A percentile compares a stretch with the other conserved stretches of the same genome.
phyloP scores from a whole-genome alignment of 2,329 filamentous ascomycete species.

The Sporothrix pallida region DNA sequence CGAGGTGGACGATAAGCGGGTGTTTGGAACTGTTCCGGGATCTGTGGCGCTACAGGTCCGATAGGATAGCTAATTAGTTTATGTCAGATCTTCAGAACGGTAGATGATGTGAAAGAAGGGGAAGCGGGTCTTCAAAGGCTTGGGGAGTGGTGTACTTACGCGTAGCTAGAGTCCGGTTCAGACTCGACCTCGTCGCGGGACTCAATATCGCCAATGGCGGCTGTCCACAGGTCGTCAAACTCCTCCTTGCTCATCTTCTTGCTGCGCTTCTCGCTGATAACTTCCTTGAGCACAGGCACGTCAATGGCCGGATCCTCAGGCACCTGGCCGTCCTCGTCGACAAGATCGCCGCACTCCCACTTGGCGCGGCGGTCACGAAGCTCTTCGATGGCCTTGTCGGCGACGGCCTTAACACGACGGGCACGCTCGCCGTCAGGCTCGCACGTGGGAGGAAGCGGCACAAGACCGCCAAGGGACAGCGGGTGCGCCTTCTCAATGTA shows the following conservation, averaged over 20 bases:
- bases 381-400: constrained; percentile 85
- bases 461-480: constrained; percentile 75
- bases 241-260: constrained; percentile 85
- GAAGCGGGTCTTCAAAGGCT: not conserved
- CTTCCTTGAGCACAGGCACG: constrained; percentile 77
- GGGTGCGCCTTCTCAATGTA: constrained; percentile 87
- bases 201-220: constrained; percentile 74
- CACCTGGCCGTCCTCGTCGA: constrained; percentile 64
- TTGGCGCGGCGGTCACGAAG: constrained; percentile 84
- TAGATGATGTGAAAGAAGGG: constrained; percentile 25
- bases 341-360: constrained; percentile 83
- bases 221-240: constrained; percentile 86
- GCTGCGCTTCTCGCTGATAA: constrained; percentile 75
- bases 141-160: constrained; percentile 57
- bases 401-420: constrained; percentile 82
- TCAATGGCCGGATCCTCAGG: constrained; percentile 63
- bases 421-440: constrained; percentile 95
- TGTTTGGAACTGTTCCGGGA: constrained; percentile 65
- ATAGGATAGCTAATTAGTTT: constrained; percentile 86
- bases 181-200: constrained; percentile 65
- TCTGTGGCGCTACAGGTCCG: constrained; percentile 72
- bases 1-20: constrained; percentile 79
- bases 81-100: constrained; percentile 45
- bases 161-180: constrained; percentile 46
- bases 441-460: constrained; percentile 88